phyloP scores from a whole-genome alignment of 768 basidiomycete species.

The Hericium erinaceus region DNA sequence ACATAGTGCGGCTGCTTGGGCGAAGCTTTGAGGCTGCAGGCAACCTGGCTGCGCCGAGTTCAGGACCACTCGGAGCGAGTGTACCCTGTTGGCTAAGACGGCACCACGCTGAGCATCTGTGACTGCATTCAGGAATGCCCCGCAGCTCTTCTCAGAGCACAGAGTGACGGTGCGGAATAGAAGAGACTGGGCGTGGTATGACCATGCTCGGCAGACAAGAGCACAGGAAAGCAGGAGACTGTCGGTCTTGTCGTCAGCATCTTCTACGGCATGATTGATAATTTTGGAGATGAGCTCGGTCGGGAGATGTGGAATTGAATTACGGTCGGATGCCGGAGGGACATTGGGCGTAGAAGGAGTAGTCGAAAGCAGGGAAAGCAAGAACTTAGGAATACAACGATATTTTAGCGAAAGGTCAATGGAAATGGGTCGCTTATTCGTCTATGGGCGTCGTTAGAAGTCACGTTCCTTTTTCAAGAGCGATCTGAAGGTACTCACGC shows the following conservation, averaged over 20 bases:
- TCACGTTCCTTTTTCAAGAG: no score
- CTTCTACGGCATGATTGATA: not conserved
- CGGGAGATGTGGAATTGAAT: no score
- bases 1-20: not conserved
- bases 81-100: not conserved
- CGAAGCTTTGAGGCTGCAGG: not conserved
- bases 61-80: not conserved
- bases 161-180: not conserved
- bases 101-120: not conserved
- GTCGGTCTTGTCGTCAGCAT: not conserved
- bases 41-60: not conserved
- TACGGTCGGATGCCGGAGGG: no score
- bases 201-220: not conserved
- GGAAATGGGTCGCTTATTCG: no score
- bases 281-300: not conserved
- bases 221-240: not conserved
- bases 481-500: no score
- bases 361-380: no score
- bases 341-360: no score
- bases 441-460: no score
- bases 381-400: no score
- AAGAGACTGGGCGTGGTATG: not conserved
- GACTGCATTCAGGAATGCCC: not conserved
- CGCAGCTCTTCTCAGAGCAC: not conserved
- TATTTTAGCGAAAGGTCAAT: no score